These are phyloP conservation scores for Eimeria mitis DNA, from an alignment of 169 alveolate species.

Conservation along the genomic window DNA sequence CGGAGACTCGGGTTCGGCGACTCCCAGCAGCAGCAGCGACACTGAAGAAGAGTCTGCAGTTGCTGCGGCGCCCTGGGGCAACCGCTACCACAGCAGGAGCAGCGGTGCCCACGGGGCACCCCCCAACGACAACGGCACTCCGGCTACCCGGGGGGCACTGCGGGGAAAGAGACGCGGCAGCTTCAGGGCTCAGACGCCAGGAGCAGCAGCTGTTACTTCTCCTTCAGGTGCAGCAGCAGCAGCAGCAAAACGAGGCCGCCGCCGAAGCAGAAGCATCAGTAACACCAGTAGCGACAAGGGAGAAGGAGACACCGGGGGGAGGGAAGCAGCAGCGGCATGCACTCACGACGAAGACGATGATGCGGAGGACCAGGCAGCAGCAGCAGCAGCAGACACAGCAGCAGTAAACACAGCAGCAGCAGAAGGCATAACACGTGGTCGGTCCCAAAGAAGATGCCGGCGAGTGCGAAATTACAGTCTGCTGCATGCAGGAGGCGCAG, in stretches of 20 bases:
- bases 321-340: constrained; percentile 12
- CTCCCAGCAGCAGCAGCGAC: constrained; percentile 66
- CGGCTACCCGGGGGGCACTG: background rate
- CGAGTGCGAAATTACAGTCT: constrained; percentile 61
- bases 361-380: constrained; percentile 18
- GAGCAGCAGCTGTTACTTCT: constrained; percentile 28
- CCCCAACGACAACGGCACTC: constrained; percentile 1
- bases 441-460: constrained; percentile 61
- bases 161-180: constrained; percentile 63
- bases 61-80: constrained; percentile 13
- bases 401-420: constrained; percentile 5
- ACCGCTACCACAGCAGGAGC: constrained; percentile 37
- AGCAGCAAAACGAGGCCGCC: constrained; percentile 33
- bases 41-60: background rate
- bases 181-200: constrained; percentile 20
- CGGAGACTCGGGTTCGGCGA: constrained; percentile 44
- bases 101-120: constrained; percentile 39
- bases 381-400: constrained; percentile 19
- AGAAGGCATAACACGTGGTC: constrained; percentile 28
- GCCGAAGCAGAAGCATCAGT: constrained; percentile 61
- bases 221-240: constrained; percentile 10
- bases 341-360: constrained; percentile 36
- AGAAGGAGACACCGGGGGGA: constrained; percentile 22
- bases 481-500: constrained; percentile 53
- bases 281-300: constrained; percentile 57